A percentile compares a stretch with the other conserved stretches of the same genome.
phyloP scores from a whole-genome alignment of 2,329 filamentous ascomycete species.

The Ophidiomyces ophidiicola region DNA sequence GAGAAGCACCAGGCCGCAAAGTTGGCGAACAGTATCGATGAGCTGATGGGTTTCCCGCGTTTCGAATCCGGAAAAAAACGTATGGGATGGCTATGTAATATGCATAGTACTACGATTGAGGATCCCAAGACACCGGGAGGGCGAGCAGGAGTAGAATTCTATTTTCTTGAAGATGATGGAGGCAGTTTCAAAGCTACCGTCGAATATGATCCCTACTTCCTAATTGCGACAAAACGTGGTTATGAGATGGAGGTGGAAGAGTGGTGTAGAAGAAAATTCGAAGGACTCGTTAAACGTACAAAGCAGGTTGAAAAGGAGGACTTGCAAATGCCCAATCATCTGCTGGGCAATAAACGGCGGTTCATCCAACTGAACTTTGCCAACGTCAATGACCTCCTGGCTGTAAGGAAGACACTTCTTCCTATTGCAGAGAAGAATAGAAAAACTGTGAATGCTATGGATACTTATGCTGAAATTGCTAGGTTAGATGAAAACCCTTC shows the following conservation, averaged over 20 bases:
- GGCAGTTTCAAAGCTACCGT: conserved; percentile 90
- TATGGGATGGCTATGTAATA: conserved; percentile 88
- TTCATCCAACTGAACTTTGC: conserved; percentile 79
- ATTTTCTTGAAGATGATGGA: conserved; percentile 84
- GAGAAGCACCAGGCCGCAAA: conserved; percentile 80
- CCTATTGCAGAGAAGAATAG: conserved; percentile 94
- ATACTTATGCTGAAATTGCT: conserved; percentile 93
- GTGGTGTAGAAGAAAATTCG: conserved; percentile 69
- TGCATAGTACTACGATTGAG: conserved; percentile 76
- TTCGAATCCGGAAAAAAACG: conserved; percentile 80
- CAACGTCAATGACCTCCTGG: conserved; percentile 75
- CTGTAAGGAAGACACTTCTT: conserved; percentile 71
- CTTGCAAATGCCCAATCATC: conserved; percentile 84
- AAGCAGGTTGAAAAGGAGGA: conserved; percentile 82
- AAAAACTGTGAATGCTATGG: conserved; percentile 92
- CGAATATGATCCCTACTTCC: conserved; percentile 92
- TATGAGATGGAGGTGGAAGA: conserved; percentile 91
- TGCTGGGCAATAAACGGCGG: conserved; percentile 77
- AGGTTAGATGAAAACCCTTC: conserved; percentile 41
- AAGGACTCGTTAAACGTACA: conserved; percentile 68
- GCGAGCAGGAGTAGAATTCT: conserved; percentile 84
- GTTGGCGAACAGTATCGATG: conserved; percentile 80
- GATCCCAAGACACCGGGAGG: conserved; percentile 75
- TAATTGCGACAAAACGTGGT: conserved; percentile 79
- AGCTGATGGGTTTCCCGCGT: conserved; percentile 82